A percentile compares a stretch with the other conserved stretches of the same genome.
Evolutionary conservation across 2,329 filamentous ascomycete species (phyloP).

Genomic region (Ophiostoma australiae): DNA sequence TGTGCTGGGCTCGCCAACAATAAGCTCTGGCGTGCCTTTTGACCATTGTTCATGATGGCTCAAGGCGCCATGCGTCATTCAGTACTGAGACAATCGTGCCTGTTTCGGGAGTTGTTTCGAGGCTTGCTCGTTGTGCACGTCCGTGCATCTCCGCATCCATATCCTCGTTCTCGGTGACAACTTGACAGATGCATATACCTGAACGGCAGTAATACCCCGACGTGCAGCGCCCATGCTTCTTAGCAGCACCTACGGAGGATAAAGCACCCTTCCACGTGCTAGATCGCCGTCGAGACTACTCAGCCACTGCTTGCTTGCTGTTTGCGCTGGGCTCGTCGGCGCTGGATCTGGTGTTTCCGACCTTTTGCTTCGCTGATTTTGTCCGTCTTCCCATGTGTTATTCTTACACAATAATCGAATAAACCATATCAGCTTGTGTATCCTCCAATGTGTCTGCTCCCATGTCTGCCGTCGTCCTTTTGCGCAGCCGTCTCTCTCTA

Average conservation of each 20-base stretch:
- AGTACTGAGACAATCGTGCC: neutral
- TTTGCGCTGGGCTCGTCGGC: neutral
- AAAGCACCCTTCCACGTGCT: neutral
- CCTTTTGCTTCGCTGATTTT: neutral
- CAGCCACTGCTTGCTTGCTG: neutral
- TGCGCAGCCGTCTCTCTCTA: neutral
- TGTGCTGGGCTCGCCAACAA: neutral
- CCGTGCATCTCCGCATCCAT: neutral
- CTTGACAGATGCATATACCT: neutral
- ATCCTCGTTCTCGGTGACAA: neutral
- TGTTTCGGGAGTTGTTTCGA: neutral
- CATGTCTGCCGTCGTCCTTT: constrained; percentile 13
- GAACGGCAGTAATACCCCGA: neutral
- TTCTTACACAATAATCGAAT: too few species aligned
- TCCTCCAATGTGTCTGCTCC: neutral
- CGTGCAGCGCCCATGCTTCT: too few species aligned
- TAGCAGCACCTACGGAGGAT: too few species aligned
- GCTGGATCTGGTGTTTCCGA: neutral
- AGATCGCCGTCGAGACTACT: neutral
- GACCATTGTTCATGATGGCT: neutral
- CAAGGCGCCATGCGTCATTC: neutral
- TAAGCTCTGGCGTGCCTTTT: neutral
- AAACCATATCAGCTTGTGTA: too few species aligned
- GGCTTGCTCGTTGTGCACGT: constrained; percentile 3
- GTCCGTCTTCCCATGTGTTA: too few species aligned